Evolutionary conservation across 2,329 filamentous ascomycete species (phyloP).

Genomic region (Calonectria pteridis): DNA sequence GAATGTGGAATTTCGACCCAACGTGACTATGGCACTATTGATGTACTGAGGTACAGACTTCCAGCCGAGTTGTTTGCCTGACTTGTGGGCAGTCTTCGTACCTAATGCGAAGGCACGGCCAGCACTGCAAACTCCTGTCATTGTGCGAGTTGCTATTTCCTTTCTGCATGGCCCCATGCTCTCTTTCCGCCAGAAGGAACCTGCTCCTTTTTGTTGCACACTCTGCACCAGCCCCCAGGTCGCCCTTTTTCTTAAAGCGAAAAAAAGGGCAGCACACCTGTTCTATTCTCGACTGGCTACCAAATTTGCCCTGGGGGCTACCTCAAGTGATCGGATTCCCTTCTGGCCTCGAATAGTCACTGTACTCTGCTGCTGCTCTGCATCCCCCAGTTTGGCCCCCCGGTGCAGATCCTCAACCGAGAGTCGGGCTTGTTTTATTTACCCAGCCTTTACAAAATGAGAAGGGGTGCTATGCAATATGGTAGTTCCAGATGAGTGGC

Average conservation of each 20-base stretch:
- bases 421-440: not conserved
- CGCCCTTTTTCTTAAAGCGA: not conserved
- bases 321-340: not conserved
- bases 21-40: not conserved
- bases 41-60: not conserved
- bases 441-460: not conserved
- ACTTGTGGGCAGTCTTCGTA: too few relatives aligned
- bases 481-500: conserved; percentile 62
- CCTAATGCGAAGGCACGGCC: not conserved
- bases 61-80: not conserved
- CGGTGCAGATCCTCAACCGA: too few relatives aligned
- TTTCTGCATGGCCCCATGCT: not conserved
- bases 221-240: not conserved
- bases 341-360: not conserved
- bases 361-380: not conserved
- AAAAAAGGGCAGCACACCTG: not conserved
- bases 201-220: not conserved
- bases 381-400: not conserved
- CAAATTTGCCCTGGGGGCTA: not conserved
- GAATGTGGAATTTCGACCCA: not conserved
- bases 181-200: not conserved
- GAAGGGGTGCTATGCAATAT: conserved; percentile 46
- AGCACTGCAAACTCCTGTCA: not conserved
- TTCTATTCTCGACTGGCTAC: not conserved
- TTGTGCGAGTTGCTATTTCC: not conserved